Evolutionary conservation across 441 rosid species (phyloP).

Genomic region (Biscutella laevigata): DNA sequence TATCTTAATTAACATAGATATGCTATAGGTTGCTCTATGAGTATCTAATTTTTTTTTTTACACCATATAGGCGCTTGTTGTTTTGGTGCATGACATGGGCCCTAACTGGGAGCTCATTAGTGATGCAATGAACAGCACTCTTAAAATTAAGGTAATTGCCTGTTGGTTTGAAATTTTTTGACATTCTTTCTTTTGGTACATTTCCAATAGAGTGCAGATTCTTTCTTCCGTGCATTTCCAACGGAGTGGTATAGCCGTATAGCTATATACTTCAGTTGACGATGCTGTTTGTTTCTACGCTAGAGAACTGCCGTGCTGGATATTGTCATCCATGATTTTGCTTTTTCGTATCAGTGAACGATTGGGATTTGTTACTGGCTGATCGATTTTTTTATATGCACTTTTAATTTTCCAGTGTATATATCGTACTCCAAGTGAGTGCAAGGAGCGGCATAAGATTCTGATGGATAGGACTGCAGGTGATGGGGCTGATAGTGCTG

Average conservation of each 20-base stretch:
- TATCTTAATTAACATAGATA: constrained; percentile 10
- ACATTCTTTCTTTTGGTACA: constrained; percentile 1
- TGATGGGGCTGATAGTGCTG: constrained; percentile 99
- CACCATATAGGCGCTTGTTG: constrained; percentile 83
- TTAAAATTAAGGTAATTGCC: constrained; percentile 74
- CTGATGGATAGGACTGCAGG: constrained; percentile 85
- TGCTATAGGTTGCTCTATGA: constrained; percentile 4
- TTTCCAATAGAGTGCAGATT: not conserved
- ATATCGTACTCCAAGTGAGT: constrained; percentile 82
- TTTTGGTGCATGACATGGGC: constrained; percentile 99
- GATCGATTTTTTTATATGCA: too few species aligned
- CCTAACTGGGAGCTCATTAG: constrained; percentile 99
- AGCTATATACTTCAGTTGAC: not conserved
- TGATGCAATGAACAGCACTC: constrained; percentile 86
- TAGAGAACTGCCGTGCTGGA: constrained; percentile 8
- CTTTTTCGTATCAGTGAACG: constrained; percentile 4
- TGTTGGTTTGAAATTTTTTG: constrained; percentile 2
- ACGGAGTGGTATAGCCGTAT: constrained; percentile 8
- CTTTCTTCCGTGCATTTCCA: constrained; percentile 2
- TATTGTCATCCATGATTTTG: not conserved
- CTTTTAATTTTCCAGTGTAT: constrained; percentile 77
- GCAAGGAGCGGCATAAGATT: constrained; percentile 95
- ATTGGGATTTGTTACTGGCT: constrained; percentile 1
- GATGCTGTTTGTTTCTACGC: constrained; percentile 1
- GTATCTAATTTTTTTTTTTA: constrained; percentile 10